Percentiles rank a stretch among this genome's conserved stretches.
Evolutionary conservation across 441 rosid species (phyloP).

Genomic region (Theobroma grandiflorum): DNA sequence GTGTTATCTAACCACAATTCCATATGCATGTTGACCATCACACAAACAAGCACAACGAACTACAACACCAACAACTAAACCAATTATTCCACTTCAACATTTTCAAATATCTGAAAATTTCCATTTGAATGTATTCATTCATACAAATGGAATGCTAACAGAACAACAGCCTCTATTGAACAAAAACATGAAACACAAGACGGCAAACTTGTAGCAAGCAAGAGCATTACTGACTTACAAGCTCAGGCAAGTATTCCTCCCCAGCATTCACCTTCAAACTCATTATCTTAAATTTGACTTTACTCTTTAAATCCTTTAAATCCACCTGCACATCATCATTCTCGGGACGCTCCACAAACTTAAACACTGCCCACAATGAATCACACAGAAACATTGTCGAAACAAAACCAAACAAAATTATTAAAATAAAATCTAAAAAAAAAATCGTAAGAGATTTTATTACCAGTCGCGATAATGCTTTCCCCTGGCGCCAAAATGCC

Average conservation of each 20-base stretch:
- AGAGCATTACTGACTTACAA: conserved; percentile 43
- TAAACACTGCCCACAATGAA: conserved; percentile 55
- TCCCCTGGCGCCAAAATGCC: conserved; percentile 79
- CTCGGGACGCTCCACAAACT: conserved; percentile 81
- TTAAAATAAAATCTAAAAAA: neutral
- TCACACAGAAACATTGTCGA: neutral
- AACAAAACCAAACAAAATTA: conserved; percentile 12
- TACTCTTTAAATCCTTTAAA: conserved; percentile 72
- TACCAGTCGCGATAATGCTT: conserved; percentile 72
- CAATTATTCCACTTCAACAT: neutral
- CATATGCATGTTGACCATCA: neutral
- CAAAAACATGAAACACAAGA: neutral
- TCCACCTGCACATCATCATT: conserved; percentile 59
- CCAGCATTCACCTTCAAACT: conserved; percentile 71
- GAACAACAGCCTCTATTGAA: neutral
- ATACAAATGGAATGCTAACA: neutral
- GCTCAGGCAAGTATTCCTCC: conserved; percentile 71
- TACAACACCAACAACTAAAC: neutral
- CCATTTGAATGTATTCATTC: neutral
- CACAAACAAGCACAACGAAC: neutral
- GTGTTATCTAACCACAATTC: neutral
- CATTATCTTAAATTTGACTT: conserved; percentile 80
- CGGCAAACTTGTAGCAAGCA: neutral
- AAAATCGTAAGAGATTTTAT: neutral
- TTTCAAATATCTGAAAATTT: neutral